Conservation (phyloP, 331 rosid genomes). For the Erythrophleum ivorense region DNA sequence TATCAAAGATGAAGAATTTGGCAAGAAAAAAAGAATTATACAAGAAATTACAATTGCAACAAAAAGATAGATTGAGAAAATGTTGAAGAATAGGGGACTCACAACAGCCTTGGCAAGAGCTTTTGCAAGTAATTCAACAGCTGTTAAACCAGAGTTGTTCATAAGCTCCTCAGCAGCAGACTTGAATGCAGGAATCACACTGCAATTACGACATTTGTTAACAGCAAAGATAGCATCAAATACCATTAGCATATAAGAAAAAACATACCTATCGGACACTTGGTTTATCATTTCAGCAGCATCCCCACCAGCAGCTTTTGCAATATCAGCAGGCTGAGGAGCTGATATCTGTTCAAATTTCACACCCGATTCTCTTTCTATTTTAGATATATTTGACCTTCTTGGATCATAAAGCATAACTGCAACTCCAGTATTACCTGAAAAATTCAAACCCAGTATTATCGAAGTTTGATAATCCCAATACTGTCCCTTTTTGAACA, state of each 20-base stretch:
- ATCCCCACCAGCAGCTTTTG: conserved; percentile 72
- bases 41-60: background rate
- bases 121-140: conserved; percentile 77
- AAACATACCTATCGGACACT: conserved; percentile 76
- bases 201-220: conserved; percentile 44
- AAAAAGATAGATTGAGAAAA: conserved; percentile 18
- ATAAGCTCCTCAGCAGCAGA: conserved; percentile 77
- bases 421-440: conserved; percentile 93
- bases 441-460: conserved; percentile 47
- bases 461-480: conserved; percentile 37
- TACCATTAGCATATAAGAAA: conserved; percentile 13
- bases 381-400: conserved; percentile 66
- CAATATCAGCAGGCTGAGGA: conserved; percentile 83
- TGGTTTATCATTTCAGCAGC: conserved; percentile 72
- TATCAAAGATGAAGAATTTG: conserved; percentile 17
- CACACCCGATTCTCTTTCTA: conserved; percentile 86
- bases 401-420: conserved; percentile 93
- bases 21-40: background rate
- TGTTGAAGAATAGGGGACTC: conserved; percentile 41
- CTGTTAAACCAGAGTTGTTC: conserved; percentile 65
- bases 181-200: conserved; percentile 88
- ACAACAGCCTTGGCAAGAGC: conserved; percentile 94
- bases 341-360: conserved; percentile 84
- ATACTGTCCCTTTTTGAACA: background rate
- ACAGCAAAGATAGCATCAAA: conserved; percentile 29